Conservation (phyloP, 257 asterid species). For the Eustoma russellianum region DNA sequence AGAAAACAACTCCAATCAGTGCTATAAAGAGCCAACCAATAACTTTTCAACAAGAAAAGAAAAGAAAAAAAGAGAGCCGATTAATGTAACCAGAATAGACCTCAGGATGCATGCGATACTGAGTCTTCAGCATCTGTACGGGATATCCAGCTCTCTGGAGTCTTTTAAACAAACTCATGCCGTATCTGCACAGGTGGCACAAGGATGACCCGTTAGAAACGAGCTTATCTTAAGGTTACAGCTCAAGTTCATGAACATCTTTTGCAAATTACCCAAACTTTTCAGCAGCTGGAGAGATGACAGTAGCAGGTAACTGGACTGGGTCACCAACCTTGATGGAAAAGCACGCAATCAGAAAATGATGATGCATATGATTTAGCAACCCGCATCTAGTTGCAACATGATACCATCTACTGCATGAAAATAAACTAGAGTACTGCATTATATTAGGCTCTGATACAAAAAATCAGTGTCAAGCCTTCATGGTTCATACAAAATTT, state of each 20-base stretch:
- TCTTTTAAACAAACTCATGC: constrained; percentile 82
- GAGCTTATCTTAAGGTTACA: neutral
- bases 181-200: constrained; percentile 37
- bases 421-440: neutral
- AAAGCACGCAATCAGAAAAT: constrained; percentile 8
- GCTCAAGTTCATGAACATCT: neutral
- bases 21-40: too few species aligned
- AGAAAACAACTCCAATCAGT: neutral
- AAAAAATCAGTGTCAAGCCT: neutral
- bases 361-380: neutral
- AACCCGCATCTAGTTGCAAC: neutral
- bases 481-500: neutral
- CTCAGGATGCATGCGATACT: constrained; percentile 99
- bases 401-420: neutral
- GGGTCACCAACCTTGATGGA: constrained; percentile 88
- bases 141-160: constrained; percentile 95
- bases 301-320: constrained; percentile 76
- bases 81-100: constrained; percentile 15
- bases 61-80: too few species aligned
- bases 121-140: constrained; percentile 95
- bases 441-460: too few species aligned
- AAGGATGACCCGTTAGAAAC: constrained; percentile 9
- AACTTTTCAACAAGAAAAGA: too few species aligned
- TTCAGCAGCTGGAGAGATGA: constrained; percentile 66
- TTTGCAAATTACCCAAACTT: constrained; percentile 53